phyloP scores from a whole-genome alignment of 352 stramenopile genomes.

The Pythium rhizo-oryzae region DNA sequence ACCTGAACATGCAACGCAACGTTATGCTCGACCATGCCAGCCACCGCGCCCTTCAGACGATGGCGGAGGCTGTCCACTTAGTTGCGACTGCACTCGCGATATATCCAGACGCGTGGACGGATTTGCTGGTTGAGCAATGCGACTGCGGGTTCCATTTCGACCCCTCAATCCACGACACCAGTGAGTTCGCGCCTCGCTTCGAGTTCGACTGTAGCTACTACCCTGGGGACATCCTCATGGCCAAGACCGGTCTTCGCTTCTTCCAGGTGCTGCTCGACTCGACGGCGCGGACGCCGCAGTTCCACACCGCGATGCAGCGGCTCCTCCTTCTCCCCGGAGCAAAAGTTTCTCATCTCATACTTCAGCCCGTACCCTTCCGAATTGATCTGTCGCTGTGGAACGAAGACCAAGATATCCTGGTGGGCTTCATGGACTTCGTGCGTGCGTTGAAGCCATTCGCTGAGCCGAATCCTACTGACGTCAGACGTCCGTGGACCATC shows the following conservation, averaged over 20 bases:
- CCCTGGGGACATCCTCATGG: constrained; percentile 11
- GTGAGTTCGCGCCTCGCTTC: constrained; percentile 14
- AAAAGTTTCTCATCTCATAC: background rate
- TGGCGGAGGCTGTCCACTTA: constrained; percentile 14
- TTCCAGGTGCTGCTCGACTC: constrained; percentile 12
- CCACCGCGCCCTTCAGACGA: constrained; percentile 8
- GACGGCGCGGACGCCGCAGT: background rate
- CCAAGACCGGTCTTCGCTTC: constrained; percentile 10
- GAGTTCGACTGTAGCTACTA: constrained; percentile 19
- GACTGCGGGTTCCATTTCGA: constrained; percentile 6
- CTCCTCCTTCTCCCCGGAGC: background rate
- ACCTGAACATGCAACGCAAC: constrained; percentile 17
- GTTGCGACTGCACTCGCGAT: constrained; percentile 9
- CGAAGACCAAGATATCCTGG: constrained; percentile 6
- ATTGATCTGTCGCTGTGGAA: constrained; percentile 18
- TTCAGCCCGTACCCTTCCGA: constrained; percentile 7
- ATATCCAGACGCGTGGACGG: constrained; percentile 7
- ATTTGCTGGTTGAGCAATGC: constrained; percentile 11
- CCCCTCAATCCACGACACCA: background rate
- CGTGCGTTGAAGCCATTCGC: constrained; percentile 4
- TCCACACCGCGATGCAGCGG: constrained; percentile 10
- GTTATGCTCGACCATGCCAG: constrained; percentile 7
- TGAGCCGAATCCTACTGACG: background rate
- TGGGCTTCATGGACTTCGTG: constrained; percentile 16
- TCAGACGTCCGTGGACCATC: background rate